A percentile compares a stretch with the other conserved stretches of the same genome.
phyloP scores from a whole-genome alignment of 768 basidiomycete genomes.

The Phaeolepiota aurea region DNA sequence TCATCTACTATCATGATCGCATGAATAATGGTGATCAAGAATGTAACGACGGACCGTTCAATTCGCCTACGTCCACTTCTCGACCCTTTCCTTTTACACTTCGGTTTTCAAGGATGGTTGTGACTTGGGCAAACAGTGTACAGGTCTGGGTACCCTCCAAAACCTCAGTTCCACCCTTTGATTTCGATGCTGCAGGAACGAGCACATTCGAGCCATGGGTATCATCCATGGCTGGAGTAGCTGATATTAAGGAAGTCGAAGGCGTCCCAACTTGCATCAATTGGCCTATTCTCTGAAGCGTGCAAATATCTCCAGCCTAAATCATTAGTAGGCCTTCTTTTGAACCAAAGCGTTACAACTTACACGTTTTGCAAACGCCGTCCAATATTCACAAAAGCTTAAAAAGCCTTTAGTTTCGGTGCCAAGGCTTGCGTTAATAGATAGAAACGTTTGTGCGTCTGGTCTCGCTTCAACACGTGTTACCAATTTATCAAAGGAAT shows the following conservation, averaged over 20 bases:
- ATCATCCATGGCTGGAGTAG: too few relatives aligned
- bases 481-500: slow-evolving; percentile 36
- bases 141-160: slow-evolving; percentile 32
- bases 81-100: neutral
- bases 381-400: slow-evolving; percentile 67
- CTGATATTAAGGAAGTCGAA: slow-evolving; percentile 4
- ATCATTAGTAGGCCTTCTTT: neutral
- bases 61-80: neutral
- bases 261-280: slow-evolving; percentile 24
- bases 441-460: slow-evolving; percentile 31
- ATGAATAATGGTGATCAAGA: too few relatives aligned
- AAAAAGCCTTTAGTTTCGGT: slow-evolving; percentile 42
- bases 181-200: too few relatives aligned
- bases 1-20: neutral
- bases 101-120: slow-evolving; percentile 26
- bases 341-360: slow-evolving; percentile 8
- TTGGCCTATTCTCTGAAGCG: slow-evolving; percentile 37
- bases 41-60: neutral
- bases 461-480: slow-evolving; percentile 24
- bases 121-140: slow-evolving; percentile 34
- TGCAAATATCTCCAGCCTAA: slow-evolving; percentile 39
- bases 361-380: slow-evolving; percentile 58
- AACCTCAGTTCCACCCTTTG: neutral
- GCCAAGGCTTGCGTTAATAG: slow-evolving; percentile 4
- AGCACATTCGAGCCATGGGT: too few relatives aligned